Evolutionary conservation across 2,329 filamentous ascomycete genomes (phyloP).

Genomic region (Colletotrichum spinosum): DNA sequence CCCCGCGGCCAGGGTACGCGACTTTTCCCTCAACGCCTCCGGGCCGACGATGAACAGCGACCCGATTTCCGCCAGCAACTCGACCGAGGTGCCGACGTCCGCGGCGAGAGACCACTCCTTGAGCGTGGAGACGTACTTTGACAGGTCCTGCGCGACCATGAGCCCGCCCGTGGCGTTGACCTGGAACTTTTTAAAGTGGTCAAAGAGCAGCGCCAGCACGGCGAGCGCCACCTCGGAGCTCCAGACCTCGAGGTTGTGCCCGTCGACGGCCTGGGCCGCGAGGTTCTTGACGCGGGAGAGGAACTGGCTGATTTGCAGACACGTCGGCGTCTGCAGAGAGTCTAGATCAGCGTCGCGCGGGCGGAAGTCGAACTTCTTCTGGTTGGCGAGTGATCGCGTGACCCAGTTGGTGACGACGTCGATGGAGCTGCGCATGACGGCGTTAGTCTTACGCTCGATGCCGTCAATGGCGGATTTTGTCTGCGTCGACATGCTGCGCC

Average conservation of each 20-base stretch:
- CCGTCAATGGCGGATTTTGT: constrained; percentile 78
- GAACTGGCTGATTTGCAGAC: constrained; percentile 84
- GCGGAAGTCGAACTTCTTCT: constrained; percentile 91
- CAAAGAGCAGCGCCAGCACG: constrained; percentile 82
- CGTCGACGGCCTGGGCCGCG: constrained; percentile 78
- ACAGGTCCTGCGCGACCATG: constrained; percentile 96
- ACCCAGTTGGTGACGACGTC: constrained; percentile 83
- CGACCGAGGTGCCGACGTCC: constrained; percentile 76
- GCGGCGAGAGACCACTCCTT: constrained; percentile 82
- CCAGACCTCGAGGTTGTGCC: constrained; percentile 85
- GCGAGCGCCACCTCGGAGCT: constrained; percentile 86
- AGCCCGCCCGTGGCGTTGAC: constrained; percentile 94
- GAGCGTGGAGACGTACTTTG: constrained; percentile 89
- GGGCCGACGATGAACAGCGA: constrained; percentile 95
- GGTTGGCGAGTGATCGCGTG: constrained; percentile 75
- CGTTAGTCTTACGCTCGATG: constrained; percentile 86
- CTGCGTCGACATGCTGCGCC: constrained; percentile 88
- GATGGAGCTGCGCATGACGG: constrained; percentile 66
- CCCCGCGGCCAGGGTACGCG: constrained; percentile 66
- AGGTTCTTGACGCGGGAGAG: constrained; percentile 74
- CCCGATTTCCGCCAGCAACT: constrained; percentile 91
- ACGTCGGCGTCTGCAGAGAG: constrained; percentile 87
- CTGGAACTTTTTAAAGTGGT: constrained; percentile 94
- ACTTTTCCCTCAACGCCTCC: constrained; percentile 79
- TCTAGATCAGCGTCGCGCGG: constrained; percentile 86